Base-by-base conservation (phyloP, 2,329 filamentous ascomycete genomes). In the Penicillium sp. region DNA sequence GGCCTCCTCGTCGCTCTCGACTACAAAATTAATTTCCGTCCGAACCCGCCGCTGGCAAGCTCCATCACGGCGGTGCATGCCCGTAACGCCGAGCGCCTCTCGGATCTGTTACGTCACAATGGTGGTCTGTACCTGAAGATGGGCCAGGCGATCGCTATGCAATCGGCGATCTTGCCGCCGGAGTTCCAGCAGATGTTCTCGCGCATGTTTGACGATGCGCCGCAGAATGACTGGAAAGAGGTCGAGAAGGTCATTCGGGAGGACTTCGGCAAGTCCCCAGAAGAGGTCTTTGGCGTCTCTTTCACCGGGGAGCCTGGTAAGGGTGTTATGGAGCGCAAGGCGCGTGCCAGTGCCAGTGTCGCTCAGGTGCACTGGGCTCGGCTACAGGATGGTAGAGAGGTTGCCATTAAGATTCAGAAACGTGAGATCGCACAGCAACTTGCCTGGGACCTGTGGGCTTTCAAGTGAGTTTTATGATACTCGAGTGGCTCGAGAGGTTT, bases 131-230 rank as follows among this genome's bases (percentile, higher is more conserved):
- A 97, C 68, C 80, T 97, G 68, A 99, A 99, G 80, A 97, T 99
- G 52, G 94, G 94, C 0, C 94, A 99, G 78, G 94, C 94, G 4
- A 93, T 99, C 61, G 94, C 93, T 12, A 97, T 97, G 94, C 94
- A 99, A 79, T 93, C 89, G 61, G 93, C 93, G 0, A 86, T 97
- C 21, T 76, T 99, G 55, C 94, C 94, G 21, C 90, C 92, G 0
- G 91, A 96, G 72, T 97, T 97, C 64, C 91, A 96, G 77, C 86
- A 87, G 66, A 97, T 97, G 91, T 99, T 99, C 68, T 81, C 88
- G 18, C 84, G 88, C 65, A 97, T 99, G 91, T 99, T 97, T 69
- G 94, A 97, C 69, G 93, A 97, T 76, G 94, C 94, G 56, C 92
- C 93, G 30, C 92, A 97, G 78, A 94, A 96, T 68, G 80, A 82